Base-by-base conservation (phyloP, 345 rosid species). In the Brassica carinata region DNA sequence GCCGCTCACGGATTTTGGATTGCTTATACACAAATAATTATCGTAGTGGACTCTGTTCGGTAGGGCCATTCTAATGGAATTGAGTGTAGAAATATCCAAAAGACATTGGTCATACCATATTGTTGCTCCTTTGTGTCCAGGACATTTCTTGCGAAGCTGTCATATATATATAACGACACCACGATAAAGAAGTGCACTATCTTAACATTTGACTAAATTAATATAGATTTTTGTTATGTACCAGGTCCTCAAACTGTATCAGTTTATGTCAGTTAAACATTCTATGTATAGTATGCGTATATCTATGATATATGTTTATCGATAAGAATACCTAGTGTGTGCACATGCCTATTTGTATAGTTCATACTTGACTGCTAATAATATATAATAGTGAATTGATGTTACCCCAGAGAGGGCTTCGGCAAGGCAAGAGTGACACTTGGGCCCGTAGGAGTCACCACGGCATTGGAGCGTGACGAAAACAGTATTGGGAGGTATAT, bases 381-480 rank as follows among this genome's bases (percentile, higher is more conserved):
- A 51, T n/a, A 23, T 23, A n/a, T 6, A 53, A 53, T 53, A 53
- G 59, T 53, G 59, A n/a, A n/a, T n/a, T 53, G 59, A 66, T 17
- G 51, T 66, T 67, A 90, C 80, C 67, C 82, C 84, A 0, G 79
- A 8, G 38, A 82, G 64, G 0, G 89, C 89, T 0, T 76, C 61
- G 0, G 63, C 74, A 3, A 86, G 48, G 13, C 92, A 89, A 62
- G 87, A 36, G 59, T 74, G 82, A 81, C 94, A 90, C 15, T 83
- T 82, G 0, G 76, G 3, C 15, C 77, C 10, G 1, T 85, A 69
- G 14, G 84, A 85, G 11, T 90, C 89, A 19, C 91, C 89, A 10
- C 86, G 85, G 74, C 94, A 90, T 33, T 86, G 86, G 8, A 86
- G 81, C 0, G 85, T 83, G 17, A 87, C 90, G 2, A 80, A 61